A percentile compares a stretch with the other conserved stretches of the same genome.
These are phyloP conservation scores for Petunia secreta DNA, from an alignment of 257 asterid genomes.

Conservation along the genomic window DNA sequence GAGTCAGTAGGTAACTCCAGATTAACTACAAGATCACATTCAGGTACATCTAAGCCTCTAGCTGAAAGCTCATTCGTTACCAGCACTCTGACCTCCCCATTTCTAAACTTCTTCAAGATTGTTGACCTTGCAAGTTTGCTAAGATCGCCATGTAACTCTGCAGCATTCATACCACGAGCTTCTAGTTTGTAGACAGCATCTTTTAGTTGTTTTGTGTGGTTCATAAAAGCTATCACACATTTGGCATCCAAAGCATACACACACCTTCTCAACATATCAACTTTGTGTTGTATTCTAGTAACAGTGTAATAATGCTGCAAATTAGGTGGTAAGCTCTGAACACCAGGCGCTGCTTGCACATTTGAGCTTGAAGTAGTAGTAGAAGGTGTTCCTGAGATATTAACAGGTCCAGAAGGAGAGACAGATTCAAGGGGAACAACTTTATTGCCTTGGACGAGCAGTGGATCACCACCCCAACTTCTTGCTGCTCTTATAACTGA, in stretches of 20 bases:
- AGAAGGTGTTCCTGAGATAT: constrained; percentile 43
- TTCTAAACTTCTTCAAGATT: constrained; percentile 69
- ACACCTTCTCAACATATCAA: constrained; percentile 81
- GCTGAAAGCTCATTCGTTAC: constrained; percentile 95
- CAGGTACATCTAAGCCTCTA: constrained; percentile 92
- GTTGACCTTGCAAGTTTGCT: constrained; percentile 80
- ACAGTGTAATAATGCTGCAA: constrained; percentile 76
- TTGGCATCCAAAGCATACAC: constrained; percentile 83
- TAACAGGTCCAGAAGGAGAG: constrained; percentile 46
- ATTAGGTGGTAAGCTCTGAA: constrained; percentile 86
- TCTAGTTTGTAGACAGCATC: constrained; percentile 85
- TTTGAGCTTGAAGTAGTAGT: constrained; percentile 38
- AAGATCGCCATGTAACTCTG: constrained; percentile 91
- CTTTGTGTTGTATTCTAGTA: constrained; percentile 85
- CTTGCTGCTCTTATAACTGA: constrained; percentile 88
- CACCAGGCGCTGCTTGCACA: constrained; percentile 46
- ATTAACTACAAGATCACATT: constrained; percentile 96
- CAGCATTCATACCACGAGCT: constrained; percentile 93
- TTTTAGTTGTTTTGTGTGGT: constrained; percentile 79
- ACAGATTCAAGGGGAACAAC: constrained; percentile 63
- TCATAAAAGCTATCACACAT: constrained; percentile 91
- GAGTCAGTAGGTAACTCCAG: constrained; percentile 90
- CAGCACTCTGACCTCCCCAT: constrained; percentile 81
- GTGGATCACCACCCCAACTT: constrained; percentile 92
- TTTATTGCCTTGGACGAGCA: constrained; percentile 79